phyloP scores from a whole-genome alignment of 495 filamentous ascomycete species.

The Trichoderma asperelloides region DNA sequence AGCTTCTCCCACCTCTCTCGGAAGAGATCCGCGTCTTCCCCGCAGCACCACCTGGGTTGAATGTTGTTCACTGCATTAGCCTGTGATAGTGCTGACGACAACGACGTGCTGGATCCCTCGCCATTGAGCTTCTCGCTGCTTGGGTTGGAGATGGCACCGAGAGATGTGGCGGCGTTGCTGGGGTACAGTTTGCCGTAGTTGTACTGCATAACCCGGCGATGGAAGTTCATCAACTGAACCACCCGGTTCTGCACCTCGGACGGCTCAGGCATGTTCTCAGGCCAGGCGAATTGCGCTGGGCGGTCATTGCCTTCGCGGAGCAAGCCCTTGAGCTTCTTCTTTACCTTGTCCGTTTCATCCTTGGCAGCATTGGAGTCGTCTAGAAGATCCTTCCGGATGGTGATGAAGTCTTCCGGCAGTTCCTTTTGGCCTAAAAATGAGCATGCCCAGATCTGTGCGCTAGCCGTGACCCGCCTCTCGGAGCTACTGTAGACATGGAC shows the following conservation, averaged over 20 bases:
- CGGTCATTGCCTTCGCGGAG: slow-evolving; percentile 79
- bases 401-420: slow-evolving; percentile 71
- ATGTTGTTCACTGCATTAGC: slow-evolving; percentile 54
- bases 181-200: slow-evolving; percentile 75
- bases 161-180: slow-evolving; percentile 44
- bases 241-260: slow-evolving; percentile 84
- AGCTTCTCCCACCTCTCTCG: slow-evolving; percentile 98
- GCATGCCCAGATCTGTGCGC: slow-evolving; percentile 91
- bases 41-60: slow-evolving; percentile 91
- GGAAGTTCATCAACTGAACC: slow-evolving; percentile 94
- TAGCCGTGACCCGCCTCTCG: slow-evolving; percentile 86
- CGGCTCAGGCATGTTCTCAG: slow-evolving; percentile 88
- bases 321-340: slow-evolving; percentile 93
- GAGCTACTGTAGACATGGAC: slow-evolving; percentile 91
- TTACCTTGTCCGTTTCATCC: slow-evolving; percentile 99
- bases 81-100: slow-evolving; percentile 42
- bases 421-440: slow-evolving; percentile 86
- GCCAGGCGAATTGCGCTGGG: slow-evolving; percentile 94
- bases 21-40: slow-evolving; percentile 90
- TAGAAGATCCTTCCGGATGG: slow-evolving; percentile 83
- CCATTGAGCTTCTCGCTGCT: slow-evolving; percentile 28
- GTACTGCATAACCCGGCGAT: slow-evolving; percentile 84
- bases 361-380: slow-evolving; percentile 99
- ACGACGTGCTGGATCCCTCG: slow-evolving; percentile 28
- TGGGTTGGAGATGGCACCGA: slow-evolving; percentile 44